Conservation (phyloP, 2,329 filamentous ascomycete genomes). For the Talaromyces sp. region DNA sequence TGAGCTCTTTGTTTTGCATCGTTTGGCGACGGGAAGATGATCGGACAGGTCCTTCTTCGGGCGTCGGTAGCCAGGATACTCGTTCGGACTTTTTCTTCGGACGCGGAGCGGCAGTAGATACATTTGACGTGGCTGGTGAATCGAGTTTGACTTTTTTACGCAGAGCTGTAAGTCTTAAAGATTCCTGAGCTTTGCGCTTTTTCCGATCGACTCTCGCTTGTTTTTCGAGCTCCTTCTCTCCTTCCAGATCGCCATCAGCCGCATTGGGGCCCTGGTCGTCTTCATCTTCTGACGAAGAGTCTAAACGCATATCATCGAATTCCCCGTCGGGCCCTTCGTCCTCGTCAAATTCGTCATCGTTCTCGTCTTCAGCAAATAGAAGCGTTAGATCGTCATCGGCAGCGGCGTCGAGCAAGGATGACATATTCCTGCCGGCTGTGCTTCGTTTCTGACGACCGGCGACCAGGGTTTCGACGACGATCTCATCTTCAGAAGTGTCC, state of each 20-base stretch:
- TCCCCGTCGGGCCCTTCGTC: constrained; percentile 48
- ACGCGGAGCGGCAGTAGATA: constrained; percentile 27
- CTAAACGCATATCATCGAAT: constrained; percentile 75
- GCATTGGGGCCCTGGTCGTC: constrained; percentile 63
- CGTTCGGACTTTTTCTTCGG: constrained; percentile 69
- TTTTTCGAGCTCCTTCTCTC: constrained; percentile 80
- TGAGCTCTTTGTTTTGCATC: constrained; percentile 61
- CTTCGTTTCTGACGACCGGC: constrained; percentile 64
- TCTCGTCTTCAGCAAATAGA: constrained; percentile 63
- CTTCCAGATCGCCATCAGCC: constrained; percentile 67
- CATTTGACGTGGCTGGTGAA: constrained; percentile 40
- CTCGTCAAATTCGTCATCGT: constrained; percentile 45
- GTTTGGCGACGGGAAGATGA: constrained; percentile 62
- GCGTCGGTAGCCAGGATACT: constrained; percentile 64
- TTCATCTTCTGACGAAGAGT: constrained; percentile 79
- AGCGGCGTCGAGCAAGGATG: constrained; percentile 70
- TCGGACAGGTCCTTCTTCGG: constrained; percentile 58
- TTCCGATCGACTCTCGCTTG: constrained; percentile 69
- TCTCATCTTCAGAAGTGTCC: constrained; percentile 25
- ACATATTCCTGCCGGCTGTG: constrained; percentile 81
- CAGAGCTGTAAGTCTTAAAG: constrained; percentile 54
- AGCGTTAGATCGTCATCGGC: constrained; percentile 63
- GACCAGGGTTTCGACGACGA: constrained; percentile 31
- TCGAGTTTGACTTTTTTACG: constrained; percentile 74
- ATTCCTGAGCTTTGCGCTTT: constrained; percentile 77